These are phyloP conservation scores for Pseudogymnoascus sp. DNA, from an alignment of 2,329 filamentous ascomycete genomes.

Conservation along the genomic window DNA sequence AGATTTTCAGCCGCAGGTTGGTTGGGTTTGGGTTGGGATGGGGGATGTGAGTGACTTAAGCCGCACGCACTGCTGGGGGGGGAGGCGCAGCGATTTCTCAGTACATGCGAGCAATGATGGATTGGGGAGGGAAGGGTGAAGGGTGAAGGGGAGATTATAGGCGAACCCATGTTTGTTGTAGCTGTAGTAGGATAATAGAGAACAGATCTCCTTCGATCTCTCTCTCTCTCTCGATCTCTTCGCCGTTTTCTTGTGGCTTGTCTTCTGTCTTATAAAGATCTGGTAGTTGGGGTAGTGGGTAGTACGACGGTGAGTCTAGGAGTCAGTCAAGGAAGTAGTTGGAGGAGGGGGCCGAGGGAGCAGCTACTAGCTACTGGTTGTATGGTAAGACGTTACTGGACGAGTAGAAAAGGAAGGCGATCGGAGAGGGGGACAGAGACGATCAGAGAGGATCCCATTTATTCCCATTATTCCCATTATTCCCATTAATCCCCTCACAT, in stretches of 20 bases:
- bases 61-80: neutral
- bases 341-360: neutral
- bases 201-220: neutral
- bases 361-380: neutral
- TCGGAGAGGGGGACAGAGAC: neutral
- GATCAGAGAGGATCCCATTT: too few relatives aligned
- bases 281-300: neutral
- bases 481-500: too few relatives aligned
- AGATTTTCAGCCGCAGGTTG: neutral
- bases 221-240: neutral
- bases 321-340: neutral
- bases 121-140: neutral
- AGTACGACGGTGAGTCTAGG: neutral
- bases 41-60: neutral
- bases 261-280: neutral
- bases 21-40: neutral
- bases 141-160: neutral
- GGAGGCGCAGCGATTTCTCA: neutral
- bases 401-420: neutral
- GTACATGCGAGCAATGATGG: neutral
- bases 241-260: neutral
- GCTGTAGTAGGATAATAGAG: neutral
- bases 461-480: too few relatives aligned
- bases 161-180: neutral
- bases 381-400: too few relatives aligned